These are phyloP conservation scores for Phytophthora cryptogea DNA, from an alignment of 352 stramenopile genomes.

Conservation along the genomic window DNA sequence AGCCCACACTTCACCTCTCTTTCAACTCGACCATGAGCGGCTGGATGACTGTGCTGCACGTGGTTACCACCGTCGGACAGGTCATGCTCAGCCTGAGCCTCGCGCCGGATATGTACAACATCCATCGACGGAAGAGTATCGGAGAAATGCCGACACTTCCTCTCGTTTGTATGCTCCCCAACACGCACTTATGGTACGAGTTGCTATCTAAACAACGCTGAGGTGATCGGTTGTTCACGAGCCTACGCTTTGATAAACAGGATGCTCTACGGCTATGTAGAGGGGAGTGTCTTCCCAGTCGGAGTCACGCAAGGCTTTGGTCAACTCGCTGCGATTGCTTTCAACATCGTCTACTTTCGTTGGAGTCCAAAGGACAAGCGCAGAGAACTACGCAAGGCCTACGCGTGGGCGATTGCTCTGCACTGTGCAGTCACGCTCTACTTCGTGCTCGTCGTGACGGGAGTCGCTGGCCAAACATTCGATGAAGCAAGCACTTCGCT, in stretches of 20 bases:
- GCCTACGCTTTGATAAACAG: neutral
- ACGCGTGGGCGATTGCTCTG: constrained; percentile 2
- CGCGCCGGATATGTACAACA: constrained; percentile 21
- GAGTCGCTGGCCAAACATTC: constrained; percentile 27
- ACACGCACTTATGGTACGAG: constrained; percentile 27
- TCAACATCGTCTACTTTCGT: constrained; percentile 26
- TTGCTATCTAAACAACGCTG: neutral
- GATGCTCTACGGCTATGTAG: constrained; percentile 29
- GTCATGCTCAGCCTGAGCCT: constrained; percentile 28
- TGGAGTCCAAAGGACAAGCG: constrained; percentile 12
- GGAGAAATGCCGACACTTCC: constrained; percentile 21
- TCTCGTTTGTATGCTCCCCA: constrained; percentile 19
- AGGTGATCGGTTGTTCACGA: too few species aligned
- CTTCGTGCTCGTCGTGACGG: constrained; percentile 33
- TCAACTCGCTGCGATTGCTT: constrained; percentile 14
- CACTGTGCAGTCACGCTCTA: constrained; percentile 32
- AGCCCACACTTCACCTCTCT: neutral
- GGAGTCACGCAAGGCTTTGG: constrained; percentile 24
- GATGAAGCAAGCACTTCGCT: constrained; percentile 9
- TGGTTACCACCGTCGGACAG: constrained; percentile 19
- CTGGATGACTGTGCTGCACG: constrained; percentile 20
- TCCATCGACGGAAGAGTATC: constrained; percentile 19
- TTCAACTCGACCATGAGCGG: constrained; percentile 11
- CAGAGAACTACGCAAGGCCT: constrained; percentile 11
- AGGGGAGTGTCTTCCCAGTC: constrained; percentile 25